Evolutionary conservation across 352 stramenopile genomes (phyloP), one percentile per base, ranked within the genome.

Genomic region (Phytophthora fragariae): DNA sequence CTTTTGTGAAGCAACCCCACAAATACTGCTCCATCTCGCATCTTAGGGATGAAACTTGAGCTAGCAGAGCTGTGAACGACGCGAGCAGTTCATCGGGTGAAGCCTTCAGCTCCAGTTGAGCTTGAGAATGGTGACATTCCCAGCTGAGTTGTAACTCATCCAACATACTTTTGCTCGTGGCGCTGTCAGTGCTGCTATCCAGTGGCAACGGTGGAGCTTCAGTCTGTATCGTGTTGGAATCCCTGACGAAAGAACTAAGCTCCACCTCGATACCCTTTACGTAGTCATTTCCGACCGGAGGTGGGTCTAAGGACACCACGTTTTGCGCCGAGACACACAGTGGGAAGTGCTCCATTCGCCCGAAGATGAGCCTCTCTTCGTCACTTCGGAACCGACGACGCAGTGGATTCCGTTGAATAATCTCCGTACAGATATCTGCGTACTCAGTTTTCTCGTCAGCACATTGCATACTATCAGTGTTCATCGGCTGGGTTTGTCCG

Each of bases 61-160:
- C 53, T 7, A 81, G 49, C 9, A 77, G 27, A 4, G 27, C 37
- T 44, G 27, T n/a, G 15, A 77, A 79, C 41, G 55, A 39, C 12
- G 14, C 9, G 1, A 72, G 4, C 3, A 83, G 47, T 3, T 12
- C 6, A 7, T n/a, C n/a, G 10, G 54, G 58, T 2, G 60, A n/a
- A 15, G 15, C 19, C 0, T 62, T 62, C 15, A 85, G 29, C 21
- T 57, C 11, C 1, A 37, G 21, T 17, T 77, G 24, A 6, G 50
- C 10, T n/a, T 85, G 62, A 0, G 37, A 52, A 35, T 88, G 77
- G 39, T 85, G 78, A 7, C 62, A 65, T 3, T 68, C n/a, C 81
- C 82, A 92, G 49, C 81, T 92, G 1, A 71, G 19, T 59, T 75
- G 56, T 8, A 92, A 35, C 35, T 87, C 81, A 3, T 60, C 49